phyloP scores from a whole-genome alignment of 495 filamentous ascomycete species.

The Penicillium diatomitis region DNA sequence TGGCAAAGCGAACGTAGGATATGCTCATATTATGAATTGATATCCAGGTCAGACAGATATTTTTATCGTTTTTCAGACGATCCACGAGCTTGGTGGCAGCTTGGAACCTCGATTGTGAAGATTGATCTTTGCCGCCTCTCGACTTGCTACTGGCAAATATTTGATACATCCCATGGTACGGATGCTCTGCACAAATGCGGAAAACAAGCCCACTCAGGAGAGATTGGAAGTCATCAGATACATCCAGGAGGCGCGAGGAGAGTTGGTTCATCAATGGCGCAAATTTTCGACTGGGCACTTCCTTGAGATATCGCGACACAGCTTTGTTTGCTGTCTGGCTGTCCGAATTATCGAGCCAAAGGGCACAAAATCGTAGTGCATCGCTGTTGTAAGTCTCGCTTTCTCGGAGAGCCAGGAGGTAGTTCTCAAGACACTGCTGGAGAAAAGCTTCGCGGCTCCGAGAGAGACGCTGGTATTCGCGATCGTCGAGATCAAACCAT shows the following conservation, averaged over 20 bases:
- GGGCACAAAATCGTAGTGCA: constrained; percentile 83
- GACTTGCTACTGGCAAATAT: constrained; percentile 73
- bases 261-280: constrained; percentile 92
- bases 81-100: constrained; percentile 62
- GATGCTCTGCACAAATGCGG: constrained; percentile 81
- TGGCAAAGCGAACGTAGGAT: constrained; percentile 63
- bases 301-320: constrained; percentile 55
- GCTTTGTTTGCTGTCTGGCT: constrained; percentile 64
- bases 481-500: constrained; percentile 84
- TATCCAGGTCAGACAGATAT: constrained; percentile 45
- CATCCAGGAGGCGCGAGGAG: constrained; percentile 75
- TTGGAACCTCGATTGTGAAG: constrained; percentile 57
- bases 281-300: constrained; percentile 85
- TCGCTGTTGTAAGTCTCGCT: constrained; percentile 85
- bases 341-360: constrained; percentile 82
- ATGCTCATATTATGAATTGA: constrained; percentile 64
- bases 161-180: constrained; percentile 93
- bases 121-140: constrained; percentile 57
- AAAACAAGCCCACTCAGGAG: constrained; percentile 63
- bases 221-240: constrained; percentile 58
- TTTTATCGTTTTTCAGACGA: constrained; percentile 43
- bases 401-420: constrained; percentile 72
- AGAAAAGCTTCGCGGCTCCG: constrained; percentile 71
- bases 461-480: constrained; percentile 70
- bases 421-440: constrained; percentile 84